Evolutionary conservation across 768 basidiomycete species (phyloP).

Genomic region (Psilocybe cubensis): DNA sequence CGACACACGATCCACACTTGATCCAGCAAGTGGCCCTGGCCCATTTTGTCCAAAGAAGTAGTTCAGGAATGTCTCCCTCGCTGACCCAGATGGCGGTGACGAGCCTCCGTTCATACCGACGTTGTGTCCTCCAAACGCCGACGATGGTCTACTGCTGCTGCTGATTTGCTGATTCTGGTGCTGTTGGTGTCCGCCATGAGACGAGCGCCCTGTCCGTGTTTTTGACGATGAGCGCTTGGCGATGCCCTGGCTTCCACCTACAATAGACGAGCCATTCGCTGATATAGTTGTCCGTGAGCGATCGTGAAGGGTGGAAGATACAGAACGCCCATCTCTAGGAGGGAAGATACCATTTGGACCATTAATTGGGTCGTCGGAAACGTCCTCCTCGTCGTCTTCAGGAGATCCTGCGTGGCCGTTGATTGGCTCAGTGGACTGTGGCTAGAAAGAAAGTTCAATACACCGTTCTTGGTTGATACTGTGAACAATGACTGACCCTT

Average conservation of each 20-base stretch:
- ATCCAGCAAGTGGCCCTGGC: slow-evolving; percentile 68
- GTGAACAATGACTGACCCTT: slow-evolving; percentile 48
- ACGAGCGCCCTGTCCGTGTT: slow-evolving; percentile 26
- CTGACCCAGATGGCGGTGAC: slow-evolving; percentile 51
- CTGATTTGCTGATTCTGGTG: slow-evolving; percentile 8
- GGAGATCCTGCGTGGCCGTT: slow-evolving; percentile 51
- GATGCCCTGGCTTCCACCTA: slow-evolving; percentile 23
- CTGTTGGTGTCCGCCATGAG: slow-evolving; percentile 10
- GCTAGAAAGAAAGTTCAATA: slow-evolving; percentile 41
- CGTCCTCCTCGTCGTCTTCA: slow-evolving; percentile 65
- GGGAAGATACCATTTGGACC: slow-evolving; percentile 57
- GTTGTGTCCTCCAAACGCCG: slow-evolving; percentile 28
- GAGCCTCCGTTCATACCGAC: slow-evolving; percentile 33
- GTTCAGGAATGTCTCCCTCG: slow-evolving; percentile 92
- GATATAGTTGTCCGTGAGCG: slow-evolving; percentile 51
- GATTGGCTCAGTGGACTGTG: slow-evolving; percentile 63
- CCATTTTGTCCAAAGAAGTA: slow-evolving; percentile 97
- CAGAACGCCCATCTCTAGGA: slow-evolving; percentile 64
- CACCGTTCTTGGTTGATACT: neutral
- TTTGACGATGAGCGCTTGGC: slow-evolving; percentile 42
- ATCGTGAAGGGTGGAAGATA: slow-evolving; percentile 79
- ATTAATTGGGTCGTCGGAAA: slow-evolving; percentile 58
- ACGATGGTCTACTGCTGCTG: slow-evolving; percentile 35
- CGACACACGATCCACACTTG: slow-evolving; percentile 47
- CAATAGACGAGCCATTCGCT: slow-evolving; percentile 38